Base-by-base conservation (phyloP, 768 basidiomycete species). In the Lenzites betulinus region DNA sequence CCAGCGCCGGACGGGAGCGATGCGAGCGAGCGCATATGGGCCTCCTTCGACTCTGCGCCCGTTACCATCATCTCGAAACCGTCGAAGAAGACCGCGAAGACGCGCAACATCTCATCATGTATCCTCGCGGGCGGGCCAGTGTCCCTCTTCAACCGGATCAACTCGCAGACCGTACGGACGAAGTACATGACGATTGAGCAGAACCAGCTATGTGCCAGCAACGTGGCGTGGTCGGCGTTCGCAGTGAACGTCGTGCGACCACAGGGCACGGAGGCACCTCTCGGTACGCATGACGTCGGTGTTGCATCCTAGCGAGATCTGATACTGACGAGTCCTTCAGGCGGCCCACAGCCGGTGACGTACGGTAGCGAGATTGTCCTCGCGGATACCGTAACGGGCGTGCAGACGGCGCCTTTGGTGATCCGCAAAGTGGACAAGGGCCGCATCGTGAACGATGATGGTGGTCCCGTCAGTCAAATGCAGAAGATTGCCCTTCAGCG, bases 51-150 rank as follows among this genome's bases (percentile, higher is more conserved):
- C 73, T 96, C 94, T 30, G 88, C 91, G 35, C 92, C 93, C 48
- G 89, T 98, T 68, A 89, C 90, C 47, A 94, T 97, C 76, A 95
- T 98, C 69, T 95, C 95, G 69, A 97, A 97, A 74, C 95, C 95
- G 35, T 95, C 93, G 60, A 95, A 95, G 83, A 95, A 95, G 81
- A 96, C 93, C 11, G 92, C 92, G 59, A 96, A 95, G 78, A 94
- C 94, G 67, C 89, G 94, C 77, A 89, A 92, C 78, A 90, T 90
- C 70, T 89, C 88, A 44, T 93, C 88, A 22, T 95, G 93, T 77
- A 93, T 97, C 73, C 82, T 93, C 55, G 89, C 89, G 28, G 90
- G 91, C 49, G 90, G 92, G 22, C 90, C 93, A 36, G 92, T 98
- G 51, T 92, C 93, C 54, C 83, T 98, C 48, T 96, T 95, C 82